A percentile compares a stretch with the other conserved stretches of the same genome.
Conservation (phyloP, 225 moss, liverwort and hornwort species). For the Antitrichia curtipendula region DNA sequence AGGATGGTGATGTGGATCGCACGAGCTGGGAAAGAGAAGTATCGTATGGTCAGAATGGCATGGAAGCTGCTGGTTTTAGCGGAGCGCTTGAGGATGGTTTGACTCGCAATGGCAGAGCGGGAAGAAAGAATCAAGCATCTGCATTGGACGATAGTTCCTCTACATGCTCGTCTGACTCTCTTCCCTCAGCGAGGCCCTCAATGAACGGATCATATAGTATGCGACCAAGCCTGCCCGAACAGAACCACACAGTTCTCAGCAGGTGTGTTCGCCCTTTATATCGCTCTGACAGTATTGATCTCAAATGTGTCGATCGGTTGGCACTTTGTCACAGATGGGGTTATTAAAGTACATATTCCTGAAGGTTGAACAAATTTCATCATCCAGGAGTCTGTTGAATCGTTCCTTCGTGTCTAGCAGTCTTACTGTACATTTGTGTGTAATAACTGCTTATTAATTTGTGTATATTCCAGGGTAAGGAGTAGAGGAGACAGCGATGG, state of each 20-base stretch:
- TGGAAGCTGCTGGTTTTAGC: conserved; percentile 94
- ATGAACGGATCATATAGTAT: conserved; percentile 62
- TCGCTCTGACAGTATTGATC: not conserved
- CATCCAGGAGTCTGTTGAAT: not conserved
- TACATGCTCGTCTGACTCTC: conserved; percentile 92
- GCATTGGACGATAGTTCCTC: conserved; percentile 96
- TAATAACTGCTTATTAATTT: not conserved
- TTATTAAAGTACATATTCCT: not conserved
- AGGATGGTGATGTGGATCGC: conserved; percentile 78
- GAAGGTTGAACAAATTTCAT: not conserved
- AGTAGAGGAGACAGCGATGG: conserved; percentile 60
- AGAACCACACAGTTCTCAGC: conserved; percentile 38
- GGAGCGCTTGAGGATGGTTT: conserved; percentile 67
- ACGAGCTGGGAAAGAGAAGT: conserved; percentile 89
- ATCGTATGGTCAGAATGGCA: conserved; percentile 64
- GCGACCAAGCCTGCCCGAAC: conserved; percentile 58
- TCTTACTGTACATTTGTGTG: not conserved
- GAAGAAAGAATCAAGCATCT: conserved; percentile 66
- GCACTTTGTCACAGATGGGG: not conserved
- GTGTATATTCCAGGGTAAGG: conserved; percentile 30
- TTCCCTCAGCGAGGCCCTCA: conserved; percentile 70
- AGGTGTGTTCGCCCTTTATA: conserved; percentile 20
- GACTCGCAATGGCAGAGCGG: conserved; percentile 46
- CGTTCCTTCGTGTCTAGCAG: not conserved
- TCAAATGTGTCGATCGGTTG: not conserved